Percentiles rank a stretch among this genome's conserved stretches.
Evolutionary conservation across 129 eudicot species (phyloP).

Genomic region (Gnaphalium uliginosum): DNA sequence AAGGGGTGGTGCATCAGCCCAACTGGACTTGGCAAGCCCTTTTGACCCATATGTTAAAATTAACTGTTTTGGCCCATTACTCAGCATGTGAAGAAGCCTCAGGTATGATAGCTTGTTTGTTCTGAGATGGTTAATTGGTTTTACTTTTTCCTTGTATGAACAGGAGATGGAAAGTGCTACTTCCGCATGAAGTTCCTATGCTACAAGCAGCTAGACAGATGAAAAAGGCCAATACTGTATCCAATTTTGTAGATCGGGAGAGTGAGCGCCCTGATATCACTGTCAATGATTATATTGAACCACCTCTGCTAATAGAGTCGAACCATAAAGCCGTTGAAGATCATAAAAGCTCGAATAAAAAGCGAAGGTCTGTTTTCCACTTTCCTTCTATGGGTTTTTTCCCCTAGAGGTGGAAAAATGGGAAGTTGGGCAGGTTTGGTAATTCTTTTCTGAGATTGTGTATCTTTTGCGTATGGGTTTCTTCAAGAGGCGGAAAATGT

Average conservation of each 20-base stretch:
- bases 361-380: slow-evolving; percentile 40
- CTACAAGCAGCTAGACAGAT: slow-evolving; percentile 57
- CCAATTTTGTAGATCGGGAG: slow-evolving; percentile 93
- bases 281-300: slow-evolving; percentile 55
- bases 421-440: slow-evolving; percentile 1
- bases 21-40: too few relatives aligned
- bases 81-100: background rate
- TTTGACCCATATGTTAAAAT: too few relatives aligned
- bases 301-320: slow-evolving; percentile 28
- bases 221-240: slow-evolving; percentile 51
- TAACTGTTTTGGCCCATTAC: background rate
- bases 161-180: slow-evolving; percentile 77
- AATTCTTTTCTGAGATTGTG: background rate
- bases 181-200: slow-evolving; percentile 63
- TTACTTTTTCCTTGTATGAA: slow-evolving; percentile 5
- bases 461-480: too few relatives aligned
- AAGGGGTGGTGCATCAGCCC: too few relatives aligned
- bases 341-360: slow-evolving; percentile 31
- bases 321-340: slow-evolving; percentile 35
- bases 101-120: background rate
- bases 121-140: background rate
- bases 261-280: slow-evolving; percentile 72
- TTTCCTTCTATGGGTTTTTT: background rate
- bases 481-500: too few relatives aligned
- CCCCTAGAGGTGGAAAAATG: slow-evolving; percentile 1